Percentiles rank a stretch among this genome's conserved stretches.
These are phyloP conservation scores for Aspergillus pseudoviridinutans DNA, from an alignment of 2,329 filamentous ascomycete species.

Conservation along the genomic window DNA sequence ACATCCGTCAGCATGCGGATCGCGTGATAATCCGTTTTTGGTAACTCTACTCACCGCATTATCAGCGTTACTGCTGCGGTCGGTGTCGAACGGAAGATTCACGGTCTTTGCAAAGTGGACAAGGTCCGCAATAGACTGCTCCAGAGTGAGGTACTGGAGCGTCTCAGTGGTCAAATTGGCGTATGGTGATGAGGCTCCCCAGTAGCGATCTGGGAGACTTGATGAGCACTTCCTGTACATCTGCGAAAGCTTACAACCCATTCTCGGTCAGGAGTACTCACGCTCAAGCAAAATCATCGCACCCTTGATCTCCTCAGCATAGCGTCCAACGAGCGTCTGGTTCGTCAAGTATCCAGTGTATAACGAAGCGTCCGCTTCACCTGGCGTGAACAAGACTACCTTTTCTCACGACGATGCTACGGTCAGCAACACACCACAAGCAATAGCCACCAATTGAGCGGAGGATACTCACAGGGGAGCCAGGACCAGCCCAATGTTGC, in stretches of 20 bases:
- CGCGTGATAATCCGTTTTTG: rapidly evolving
- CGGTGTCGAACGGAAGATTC: constrained; percentile 51
- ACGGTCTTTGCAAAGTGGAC: constrained; percentile 52
- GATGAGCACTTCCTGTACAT: too few species aligned
- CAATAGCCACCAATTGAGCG: background rate
- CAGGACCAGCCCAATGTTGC: constrained; percentile 51
- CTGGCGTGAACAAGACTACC: constrained; percentile 52
- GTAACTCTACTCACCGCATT: constrained; percentile 34
- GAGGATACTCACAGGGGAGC: constrained; percentile 46
- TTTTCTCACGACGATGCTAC: constrained; percentile 11
- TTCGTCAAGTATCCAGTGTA: constrained; percentile 52
- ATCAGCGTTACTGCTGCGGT: constrained; percentile 47
- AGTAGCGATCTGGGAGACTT: constrained; percentile 50
- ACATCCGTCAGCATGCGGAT: background rate
- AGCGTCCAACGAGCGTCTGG: constrained; percentile 46
- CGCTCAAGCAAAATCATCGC: constrained; percentile 56
- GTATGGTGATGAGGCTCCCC: constrained; percentile 54
- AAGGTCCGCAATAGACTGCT: constrained; percentile 53
- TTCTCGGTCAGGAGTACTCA: constrained; percentile 20
- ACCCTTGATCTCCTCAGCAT: constrained; percentile 51
- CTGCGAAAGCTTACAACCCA: too few species aligned
- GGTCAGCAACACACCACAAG: background rate
- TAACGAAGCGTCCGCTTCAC: constrained; percentile 46
- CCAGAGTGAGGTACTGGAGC: constrained; percentile 52
- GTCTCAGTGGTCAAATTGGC: constrained; percentile 49